phyloP scores from a whole-genome alignment of 1,284 basidiomycete genomes.

The Blastosporella zonata region DNA sequence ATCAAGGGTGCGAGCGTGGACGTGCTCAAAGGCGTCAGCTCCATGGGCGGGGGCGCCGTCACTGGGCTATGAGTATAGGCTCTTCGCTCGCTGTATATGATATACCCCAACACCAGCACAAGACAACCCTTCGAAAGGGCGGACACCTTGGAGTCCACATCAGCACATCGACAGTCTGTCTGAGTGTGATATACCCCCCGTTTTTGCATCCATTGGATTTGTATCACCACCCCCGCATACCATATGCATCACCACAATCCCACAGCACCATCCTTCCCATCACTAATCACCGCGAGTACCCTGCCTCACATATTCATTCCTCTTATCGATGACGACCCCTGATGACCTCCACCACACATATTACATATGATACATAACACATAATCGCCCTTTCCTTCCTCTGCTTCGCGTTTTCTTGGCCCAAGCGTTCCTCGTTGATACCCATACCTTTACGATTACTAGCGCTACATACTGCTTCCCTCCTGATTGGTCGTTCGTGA shows the following conservation, averaged over 20 bases:
- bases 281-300: no score
- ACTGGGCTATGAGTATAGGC: constrained; percentile 6
- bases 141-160: constrained; percentile 1
- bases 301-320: no score
- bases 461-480: background rate
- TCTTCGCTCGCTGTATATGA: background rate
- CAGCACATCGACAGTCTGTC: background rate
- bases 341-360: background rate
- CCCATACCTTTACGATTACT: no score
- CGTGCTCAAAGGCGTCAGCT: constrained; percentile 33
- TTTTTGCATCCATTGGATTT: background rate
- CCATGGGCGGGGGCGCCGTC: constrained; percentile 22
- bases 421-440: background rate
- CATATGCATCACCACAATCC: background rate
- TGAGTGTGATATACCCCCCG: constrained; percentile 1
- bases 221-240: constrained; percentile 5
- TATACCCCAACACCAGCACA: background rate
- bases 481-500: background rate
- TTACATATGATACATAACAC: background rate
- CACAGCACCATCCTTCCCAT: background rate
- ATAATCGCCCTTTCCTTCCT: background rate
- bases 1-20: constrained; percentile 27
- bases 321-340: background rate
- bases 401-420: background rate
- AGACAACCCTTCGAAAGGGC: background rate